Evolutionary conservation across 495 filamentous ascomycete species (phyloP), one percentile per base, ranked within the genome.

Genomic region (Aspergillus bridgeri): DNA sequence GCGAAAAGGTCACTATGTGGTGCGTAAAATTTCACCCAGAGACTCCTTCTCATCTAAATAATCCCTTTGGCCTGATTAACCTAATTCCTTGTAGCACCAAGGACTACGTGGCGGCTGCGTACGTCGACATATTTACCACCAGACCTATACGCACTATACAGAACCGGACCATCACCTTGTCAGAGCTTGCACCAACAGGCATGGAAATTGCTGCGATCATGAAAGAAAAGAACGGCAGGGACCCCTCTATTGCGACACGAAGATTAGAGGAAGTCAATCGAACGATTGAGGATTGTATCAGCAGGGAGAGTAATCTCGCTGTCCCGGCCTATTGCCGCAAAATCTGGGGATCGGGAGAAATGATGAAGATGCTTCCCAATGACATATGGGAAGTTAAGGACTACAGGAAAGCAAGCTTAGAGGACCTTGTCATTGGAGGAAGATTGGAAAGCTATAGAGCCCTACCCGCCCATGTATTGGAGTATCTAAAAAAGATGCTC

Each of bases 31-130:
- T 9, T 42, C 3, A 46, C 53, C 44, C 22, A 46, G 23, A 53
- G 21, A 11, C 17, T 54, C 6, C 20, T 38, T 42, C 29, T 44
- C 29, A 49, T 19, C 44, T 51, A 47, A 22, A 27, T 59, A n/a
- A 27, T 42, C 25, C 21, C 52, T 48, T 3, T 46, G 43, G n/a
- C 20, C 50, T 45, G 47, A 19, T 50, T 45, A 24, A 50, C 13
- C 50, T 58, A 33, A 48, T 23, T 22, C 1, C 8, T 7, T 45
- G 2, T 54, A 61, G 65, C 49, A 65, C 65, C 3, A 42, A 52
- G 15, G 20, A 47, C 9, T 68, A 68, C 45, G 60, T 68, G 15
- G 58, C 60, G 20, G 54, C 59, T 9, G 58, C 58, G 27, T 65
- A 68, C 47, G 58, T 54, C 0, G 15, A 18, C 20, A 61, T 68